phyloP scores from a whole-genome alignment of 495 filamentous ascomycete species.

The Annulohypoxylon stygium region DNA sequence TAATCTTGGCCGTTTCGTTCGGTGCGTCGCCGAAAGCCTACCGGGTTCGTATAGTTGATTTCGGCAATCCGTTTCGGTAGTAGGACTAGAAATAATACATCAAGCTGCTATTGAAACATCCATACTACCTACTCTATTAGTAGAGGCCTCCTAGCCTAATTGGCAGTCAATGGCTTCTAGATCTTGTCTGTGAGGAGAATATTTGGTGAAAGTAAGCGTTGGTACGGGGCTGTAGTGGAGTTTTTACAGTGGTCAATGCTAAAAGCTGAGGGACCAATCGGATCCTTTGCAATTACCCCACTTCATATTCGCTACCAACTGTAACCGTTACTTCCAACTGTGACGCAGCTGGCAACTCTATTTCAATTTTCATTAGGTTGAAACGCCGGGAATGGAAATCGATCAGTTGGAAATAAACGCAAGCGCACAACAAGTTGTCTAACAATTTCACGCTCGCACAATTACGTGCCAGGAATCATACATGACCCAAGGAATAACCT shows the following conservation, averaged over 20 bases:
- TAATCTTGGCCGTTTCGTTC: constrained; percentile 34
- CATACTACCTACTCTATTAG: not conserved
- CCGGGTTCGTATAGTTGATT: constrained; percentile 2
- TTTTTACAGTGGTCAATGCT: constrained; percentile 23
- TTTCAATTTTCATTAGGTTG: not conserved
- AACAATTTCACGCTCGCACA: not conserved
- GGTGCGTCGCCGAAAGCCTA: constrained; percentile 21
- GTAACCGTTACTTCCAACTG: not conserved
- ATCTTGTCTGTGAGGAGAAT: not conserved
- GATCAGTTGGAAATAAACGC: not conserved
- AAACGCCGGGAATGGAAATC: not conserved
- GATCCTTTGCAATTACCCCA: not conserved
- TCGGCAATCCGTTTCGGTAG: not conserved
- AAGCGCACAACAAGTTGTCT: not conserved
- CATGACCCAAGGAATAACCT: not conserved
- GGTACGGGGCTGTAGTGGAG: not conserved
- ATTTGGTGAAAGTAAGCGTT: not conserved
- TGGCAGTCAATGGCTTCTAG: not conserved
- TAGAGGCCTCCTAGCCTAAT: not conserved
- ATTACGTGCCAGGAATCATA: not conserved
- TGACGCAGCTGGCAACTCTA: not conserved
- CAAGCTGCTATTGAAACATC: not conserved
- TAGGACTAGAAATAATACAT: not conserved
- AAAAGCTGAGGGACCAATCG: constrained; percentile 24
- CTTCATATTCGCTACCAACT: not conserved